Evolutionary conservation across 2,329 filamentous ascomycete species (phyloP).

Genomic region (Ophiostoma populinum): DNA sequence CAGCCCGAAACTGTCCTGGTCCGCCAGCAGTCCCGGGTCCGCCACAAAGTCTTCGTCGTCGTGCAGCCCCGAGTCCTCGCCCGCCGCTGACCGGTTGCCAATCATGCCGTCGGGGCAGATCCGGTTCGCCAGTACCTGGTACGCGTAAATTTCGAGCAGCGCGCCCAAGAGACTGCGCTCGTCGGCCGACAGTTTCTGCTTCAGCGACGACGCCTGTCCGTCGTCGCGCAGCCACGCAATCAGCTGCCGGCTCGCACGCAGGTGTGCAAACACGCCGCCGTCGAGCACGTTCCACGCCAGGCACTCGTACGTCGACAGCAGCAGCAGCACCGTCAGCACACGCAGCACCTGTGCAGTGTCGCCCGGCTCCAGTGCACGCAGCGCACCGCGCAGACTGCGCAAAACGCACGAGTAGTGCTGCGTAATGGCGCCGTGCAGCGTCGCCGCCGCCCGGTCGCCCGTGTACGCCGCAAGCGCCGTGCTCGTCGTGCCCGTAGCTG

Average conservation of each 20-base stretch:
- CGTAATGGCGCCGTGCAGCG: conserved; percentile 10
- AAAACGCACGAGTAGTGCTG: conserved; percentile 12
- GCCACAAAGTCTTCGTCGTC: conserved; percentile 11
- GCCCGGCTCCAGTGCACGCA: conserved; percentile 8
- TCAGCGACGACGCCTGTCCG: conserved; percentile 4
- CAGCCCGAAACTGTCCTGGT: conserved; percentile 9
- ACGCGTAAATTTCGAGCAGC: conserved; percentile 11
- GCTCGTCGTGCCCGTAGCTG: neutral
- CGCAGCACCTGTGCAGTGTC: conserved; percentile 10
- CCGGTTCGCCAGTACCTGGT: conserved; percentile 10
- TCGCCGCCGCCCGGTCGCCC: conserved; percentile 1
- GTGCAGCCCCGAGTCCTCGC: conserved; percentile 1
- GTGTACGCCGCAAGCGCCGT: neutral
- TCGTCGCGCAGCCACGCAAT: conserved; percentile 13
- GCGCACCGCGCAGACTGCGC: conserved; percentile 9
- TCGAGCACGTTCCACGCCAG: conserved; percentile 9
- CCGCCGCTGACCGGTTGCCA: conserved; percentile 2
- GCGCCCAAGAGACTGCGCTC: conserved; percentile 9
- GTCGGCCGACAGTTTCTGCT: conserved; percentile 4
- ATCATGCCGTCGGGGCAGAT: conserved; percentile 8
- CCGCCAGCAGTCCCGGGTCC: conserved; percentile 8
- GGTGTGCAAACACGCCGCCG: conserved; percentile 11
- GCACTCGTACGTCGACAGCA: conserved; percentile 11
- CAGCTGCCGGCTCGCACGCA: conserved; percentile 12
- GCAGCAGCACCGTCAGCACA: conserved; percentile 8